Conservation (phyloP, 352 stramenopile species). For the Globisporangium yorkense region DNA sequence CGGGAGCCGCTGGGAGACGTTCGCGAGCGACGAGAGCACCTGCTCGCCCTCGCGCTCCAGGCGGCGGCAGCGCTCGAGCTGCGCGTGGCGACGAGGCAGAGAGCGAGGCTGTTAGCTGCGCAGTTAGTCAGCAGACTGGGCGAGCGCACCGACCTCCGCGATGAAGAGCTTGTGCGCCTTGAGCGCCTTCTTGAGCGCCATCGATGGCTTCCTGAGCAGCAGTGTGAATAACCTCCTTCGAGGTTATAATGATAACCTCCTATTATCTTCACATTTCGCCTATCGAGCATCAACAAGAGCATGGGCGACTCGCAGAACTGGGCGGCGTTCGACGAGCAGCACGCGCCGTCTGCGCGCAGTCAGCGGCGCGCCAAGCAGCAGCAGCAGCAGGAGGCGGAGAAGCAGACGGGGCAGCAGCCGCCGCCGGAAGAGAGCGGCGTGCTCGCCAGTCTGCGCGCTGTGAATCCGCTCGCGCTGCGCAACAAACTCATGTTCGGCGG, state of each 20-base stretch:
- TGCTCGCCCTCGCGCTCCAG: conserved; percentile 60
- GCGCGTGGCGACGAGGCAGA: not conserved
- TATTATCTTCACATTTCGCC: not conserved
- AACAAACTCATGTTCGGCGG: conserved; percentile 75
- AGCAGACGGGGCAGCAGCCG: not conserved
- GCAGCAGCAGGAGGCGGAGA: not conserved
- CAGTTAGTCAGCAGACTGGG: not conserved
- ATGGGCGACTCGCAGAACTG: conserved; percentile 82
- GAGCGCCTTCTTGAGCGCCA: conserved; percentile 53
- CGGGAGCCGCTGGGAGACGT: conserved; percentile 55
- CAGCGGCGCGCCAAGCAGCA: conserved; percentile 3
- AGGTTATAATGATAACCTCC: too few relatives aligned
- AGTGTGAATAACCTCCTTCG: too few relatives aligned
- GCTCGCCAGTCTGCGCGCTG: conserved; percentile 18
- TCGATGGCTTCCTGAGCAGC: conserved; percentile 3
- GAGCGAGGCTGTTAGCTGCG: not conserved
- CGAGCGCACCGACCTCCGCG: conserved; percentile 26
- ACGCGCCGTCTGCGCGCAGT: conserved; percentile 13
- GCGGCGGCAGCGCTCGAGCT: conserved; percentile 39
- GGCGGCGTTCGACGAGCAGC: conserved; percentile 65
- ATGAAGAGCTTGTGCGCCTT: conserved; percentile 69
- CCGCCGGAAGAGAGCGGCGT: not conserved
- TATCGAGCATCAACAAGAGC: not conserved
- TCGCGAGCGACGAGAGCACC: conserved; percentile 63
- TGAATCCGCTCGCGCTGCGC: conserved; percentile 43